phyloP scores from a whole-genome alignment of 139 green algal genomes.

The Bryopsis sp. region DNA sequence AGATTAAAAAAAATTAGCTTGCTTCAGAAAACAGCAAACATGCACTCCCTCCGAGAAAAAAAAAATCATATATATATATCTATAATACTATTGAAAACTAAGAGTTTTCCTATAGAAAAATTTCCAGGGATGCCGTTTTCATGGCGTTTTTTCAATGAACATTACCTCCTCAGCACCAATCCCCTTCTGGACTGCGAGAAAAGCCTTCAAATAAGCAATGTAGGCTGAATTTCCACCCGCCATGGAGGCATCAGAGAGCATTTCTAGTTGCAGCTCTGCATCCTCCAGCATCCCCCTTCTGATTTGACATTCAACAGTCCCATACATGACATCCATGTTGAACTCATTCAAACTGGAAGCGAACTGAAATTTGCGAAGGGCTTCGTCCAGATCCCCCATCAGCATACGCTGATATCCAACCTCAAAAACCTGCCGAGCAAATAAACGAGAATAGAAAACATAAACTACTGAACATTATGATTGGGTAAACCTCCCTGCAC shows the following conservation, averaged over 20 bases:
- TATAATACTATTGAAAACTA: too few species aligned
- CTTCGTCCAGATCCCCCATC: not conserved
- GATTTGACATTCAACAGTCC: not conserved
- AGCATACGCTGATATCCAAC: not conserved
- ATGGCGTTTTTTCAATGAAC: too few species aligned
- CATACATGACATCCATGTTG: constrained; percentile 1
- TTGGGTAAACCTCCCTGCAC: too few species aligned
- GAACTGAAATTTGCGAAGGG: not conserved
- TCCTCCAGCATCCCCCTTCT: not conserved
- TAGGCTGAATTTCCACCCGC: not conserved
- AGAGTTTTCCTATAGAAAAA: too few species aligned
- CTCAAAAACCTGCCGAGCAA: not conserved
- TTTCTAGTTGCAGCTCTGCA: not conserved
- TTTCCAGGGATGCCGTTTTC: too few species aligned
- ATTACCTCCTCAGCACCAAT: not conserved
- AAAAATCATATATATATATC: too few species aligned
- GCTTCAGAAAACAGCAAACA: too few species aligned
- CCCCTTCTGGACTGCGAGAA: not conserved
- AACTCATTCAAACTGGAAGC: not conserved
- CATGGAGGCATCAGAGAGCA: not conserved
- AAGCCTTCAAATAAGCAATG: not conserved
- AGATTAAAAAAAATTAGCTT: not conserved
- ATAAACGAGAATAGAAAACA: too few species aligned
- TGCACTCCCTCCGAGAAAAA: too few species aligned
- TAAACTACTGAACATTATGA: too few species aligned